Percentiles rank a stretch among this genome's conserved stretches.
phyloP scores from a whole-genome alignment of 2,329 filamentous ascomycete species.

The Chaetomium olivaceum region DNA sequence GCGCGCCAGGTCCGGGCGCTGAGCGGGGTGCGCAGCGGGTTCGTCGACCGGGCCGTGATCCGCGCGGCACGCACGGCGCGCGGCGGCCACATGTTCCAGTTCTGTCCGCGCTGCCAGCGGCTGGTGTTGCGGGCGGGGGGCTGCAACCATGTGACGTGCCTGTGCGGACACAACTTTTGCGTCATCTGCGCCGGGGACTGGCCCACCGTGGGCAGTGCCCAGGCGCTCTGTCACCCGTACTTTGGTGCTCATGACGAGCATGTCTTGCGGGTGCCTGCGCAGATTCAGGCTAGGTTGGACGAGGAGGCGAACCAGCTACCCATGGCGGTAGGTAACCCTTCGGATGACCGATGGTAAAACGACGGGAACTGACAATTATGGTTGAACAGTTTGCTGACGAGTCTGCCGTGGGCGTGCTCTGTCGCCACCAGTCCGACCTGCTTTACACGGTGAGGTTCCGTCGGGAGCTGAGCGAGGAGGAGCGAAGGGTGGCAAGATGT shows the following conservation, averaged over 20 bases:
- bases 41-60: constrained; percentile 7
- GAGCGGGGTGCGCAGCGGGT: neutral
- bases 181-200: constrained; percentile 14
- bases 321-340: neutral
- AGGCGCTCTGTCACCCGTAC: neutral
- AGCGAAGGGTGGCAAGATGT: neutral
- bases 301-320: neutral
- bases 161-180: constrained; percentile 19
- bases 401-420: neutral
- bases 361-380: neutral
- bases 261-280: constrained; percentile 2
- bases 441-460: constrained; percentile 4
- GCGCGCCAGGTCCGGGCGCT: neutral
- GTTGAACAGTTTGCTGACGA: neutral
- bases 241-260: constrained; percentile 11
- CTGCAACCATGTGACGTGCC: constrained; percentile 21
- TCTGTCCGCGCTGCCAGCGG: constrained; percentile 11
- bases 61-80: constrained; percentile 4
- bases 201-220: neutral
- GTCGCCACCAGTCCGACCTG: neutral
- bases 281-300: constrained; percentile 10
- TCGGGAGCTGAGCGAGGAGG: constrained; percentile 1
- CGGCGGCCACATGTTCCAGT: constrained; percentile 2
- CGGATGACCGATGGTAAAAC: neutral
- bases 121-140: neutral